Evolutionary conservation across 768 basidiomycete species (phyloP).

Genomic region (Pulveroboletus ravenelii): DNA sequence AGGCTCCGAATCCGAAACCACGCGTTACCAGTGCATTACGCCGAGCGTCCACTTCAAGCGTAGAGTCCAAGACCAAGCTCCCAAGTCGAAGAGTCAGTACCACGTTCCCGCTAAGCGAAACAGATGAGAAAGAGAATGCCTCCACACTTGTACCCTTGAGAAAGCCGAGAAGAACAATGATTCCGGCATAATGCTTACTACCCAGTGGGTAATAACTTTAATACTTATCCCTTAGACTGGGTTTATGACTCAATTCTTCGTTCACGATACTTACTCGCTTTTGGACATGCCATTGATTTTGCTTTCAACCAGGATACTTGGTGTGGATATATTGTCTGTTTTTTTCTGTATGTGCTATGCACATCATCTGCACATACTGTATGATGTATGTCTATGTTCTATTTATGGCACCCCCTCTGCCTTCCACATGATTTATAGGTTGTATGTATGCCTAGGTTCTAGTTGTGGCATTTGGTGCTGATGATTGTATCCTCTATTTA

Average conservation of each 20-base stretch:
- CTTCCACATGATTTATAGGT: conserved; percentile 9
- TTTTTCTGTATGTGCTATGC: not conserved
- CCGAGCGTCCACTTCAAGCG: conserved; percentile 29
- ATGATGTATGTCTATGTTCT: conserved; percentile 13
- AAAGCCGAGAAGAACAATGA: conserved; percentile 13
- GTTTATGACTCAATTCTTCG: not conserved
- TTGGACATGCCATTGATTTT: conserved; percentile 10
- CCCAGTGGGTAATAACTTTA: not conserved
- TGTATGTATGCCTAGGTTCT: conserved; percentile 27
- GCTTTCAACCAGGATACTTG: conserved; percentile 8
- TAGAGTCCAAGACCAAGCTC: conserved; percentile 32
- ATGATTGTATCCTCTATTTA: conserved; percentile 11
- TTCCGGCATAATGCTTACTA: conserved; percentile 10
- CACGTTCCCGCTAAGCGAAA: conserved; percentile 40
- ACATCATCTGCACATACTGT: conserved; percentile 1
- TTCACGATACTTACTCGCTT: conserved; percentile 8
- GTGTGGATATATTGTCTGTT: not conserved
- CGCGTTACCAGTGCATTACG: conserved; percentile 16
- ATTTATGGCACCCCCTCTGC: conserved; percentile 12
- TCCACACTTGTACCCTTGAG: conserved; percentile 22
- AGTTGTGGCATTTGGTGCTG: conserved; percentile 1
- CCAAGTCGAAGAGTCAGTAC: conserved; percentile 32
- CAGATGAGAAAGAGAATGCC: conserved; percentile 60
- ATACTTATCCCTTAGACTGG: conserved; percentile 7
- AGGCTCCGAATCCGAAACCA: conserved; percentile 15